phyloP scores from a whole-genome alignment of 1,284 basidiomycete species.

The Ustilago xerochloae region DNA sequence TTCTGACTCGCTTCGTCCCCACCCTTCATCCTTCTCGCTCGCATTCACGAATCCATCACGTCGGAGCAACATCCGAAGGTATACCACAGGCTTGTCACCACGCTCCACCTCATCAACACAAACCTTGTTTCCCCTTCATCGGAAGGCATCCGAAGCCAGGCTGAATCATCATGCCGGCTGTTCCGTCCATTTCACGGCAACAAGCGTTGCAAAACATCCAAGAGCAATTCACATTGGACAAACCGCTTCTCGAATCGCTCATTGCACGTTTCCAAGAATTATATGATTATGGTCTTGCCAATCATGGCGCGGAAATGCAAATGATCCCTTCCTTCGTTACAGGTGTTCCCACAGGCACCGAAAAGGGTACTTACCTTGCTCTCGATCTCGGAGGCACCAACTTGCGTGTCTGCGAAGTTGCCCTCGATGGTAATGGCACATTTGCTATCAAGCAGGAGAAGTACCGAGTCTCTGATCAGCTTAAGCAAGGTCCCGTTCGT shows the following conservation, averaged over 20 bases:
- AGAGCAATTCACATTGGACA: slow-evolving; percentile 50
- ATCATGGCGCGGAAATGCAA: slow-evolving; percentile 61
- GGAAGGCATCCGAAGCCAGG: background rate
- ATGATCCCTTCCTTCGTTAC: slow-evolving; percentile 66
- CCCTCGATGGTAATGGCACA: slow-evolving; percentile 85
- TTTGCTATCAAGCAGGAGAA: slow-evolving; percentile 78
- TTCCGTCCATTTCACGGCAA: slow-evolving; percentile 40
- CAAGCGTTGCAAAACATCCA: slow-evolving; percentile 44
- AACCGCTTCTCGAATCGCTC: slow-evolving; percentile 46
- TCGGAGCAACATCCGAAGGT: too few species aligned
- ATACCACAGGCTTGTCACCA: too few species aligned
- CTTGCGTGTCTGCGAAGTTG: slow-evolving; percentile 87
- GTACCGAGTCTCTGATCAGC: slow-evolving; percentile 63
- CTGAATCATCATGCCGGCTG: slow-evolving; percentile 45
- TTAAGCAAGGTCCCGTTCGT: slow-evolving; percentile 57
- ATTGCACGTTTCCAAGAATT: slow-evolving; percentile 54
- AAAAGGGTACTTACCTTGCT: slow-evolving; percentile 64
- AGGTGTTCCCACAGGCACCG: slow-evolving; percentile 58
- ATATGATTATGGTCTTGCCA: slow-evolving; percentile 54
- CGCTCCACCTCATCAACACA: background rate
- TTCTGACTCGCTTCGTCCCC: too few species aligned
- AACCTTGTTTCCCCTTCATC: background rate
- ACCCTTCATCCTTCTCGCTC: too few species aligned
- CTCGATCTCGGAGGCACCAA: slow-evolving; percentile 65
- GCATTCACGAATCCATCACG: too few species aligned